Conservation (phyloP, 805 yeast genomes). For the Candida argentea region DNA sequence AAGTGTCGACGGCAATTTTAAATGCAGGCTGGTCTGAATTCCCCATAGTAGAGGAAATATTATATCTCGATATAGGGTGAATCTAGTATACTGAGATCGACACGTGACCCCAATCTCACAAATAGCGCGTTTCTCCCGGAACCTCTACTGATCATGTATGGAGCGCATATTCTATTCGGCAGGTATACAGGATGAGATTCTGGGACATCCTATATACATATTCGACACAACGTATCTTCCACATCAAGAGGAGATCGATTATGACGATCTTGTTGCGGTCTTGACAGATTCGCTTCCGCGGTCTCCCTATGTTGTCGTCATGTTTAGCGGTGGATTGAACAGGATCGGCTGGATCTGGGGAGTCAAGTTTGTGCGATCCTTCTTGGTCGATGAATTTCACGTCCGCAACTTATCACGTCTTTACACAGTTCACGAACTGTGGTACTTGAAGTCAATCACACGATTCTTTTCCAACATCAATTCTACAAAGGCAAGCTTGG, state of each 20-base stretch:
- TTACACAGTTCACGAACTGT: constrained; percentile 81
- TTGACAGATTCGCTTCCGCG: constrained; percentile 50
- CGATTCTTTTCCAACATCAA: constrained; percentile 58
- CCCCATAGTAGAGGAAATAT: too few species aligned
- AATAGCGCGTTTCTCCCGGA: too few species aligned
- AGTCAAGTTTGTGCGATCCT: constrained; percentile 37
- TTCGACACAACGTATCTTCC: constrained; percentile 81
- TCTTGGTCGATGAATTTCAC: constrained; percentile 47
- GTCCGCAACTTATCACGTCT: constrained; percentile 43
- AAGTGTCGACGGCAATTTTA: too few species aligned
- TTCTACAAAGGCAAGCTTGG: constrained; percentile 21
- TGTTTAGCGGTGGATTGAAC: constrained; percentile 76
- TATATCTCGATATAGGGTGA: too few species aligned
- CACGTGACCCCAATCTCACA: too few species aligned
- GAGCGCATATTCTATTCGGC: constrained; percentile 47
- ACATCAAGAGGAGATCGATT: constrained; percentile 32
- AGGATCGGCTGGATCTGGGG: constrained; percentile 66
- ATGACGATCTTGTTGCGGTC: constrained; percentile 46
- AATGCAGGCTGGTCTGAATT: too few species aligned
- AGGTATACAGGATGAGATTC: constrained; percentile 52
- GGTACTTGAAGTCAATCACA: constrained; percentile 74
- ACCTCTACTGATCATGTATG: constrained; percentile 10
- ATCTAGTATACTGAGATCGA: too few species aligned
- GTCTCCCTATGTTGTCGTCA: constrained; percentile 53
- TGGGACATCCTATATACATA: constrained; percentile 64